These are phyloP conservation scores for Cryphonectria carpinicola DNA, from an alignment of 2,329 filamentous ascomycete genomes.

Conservation along the genomic window DNA sequence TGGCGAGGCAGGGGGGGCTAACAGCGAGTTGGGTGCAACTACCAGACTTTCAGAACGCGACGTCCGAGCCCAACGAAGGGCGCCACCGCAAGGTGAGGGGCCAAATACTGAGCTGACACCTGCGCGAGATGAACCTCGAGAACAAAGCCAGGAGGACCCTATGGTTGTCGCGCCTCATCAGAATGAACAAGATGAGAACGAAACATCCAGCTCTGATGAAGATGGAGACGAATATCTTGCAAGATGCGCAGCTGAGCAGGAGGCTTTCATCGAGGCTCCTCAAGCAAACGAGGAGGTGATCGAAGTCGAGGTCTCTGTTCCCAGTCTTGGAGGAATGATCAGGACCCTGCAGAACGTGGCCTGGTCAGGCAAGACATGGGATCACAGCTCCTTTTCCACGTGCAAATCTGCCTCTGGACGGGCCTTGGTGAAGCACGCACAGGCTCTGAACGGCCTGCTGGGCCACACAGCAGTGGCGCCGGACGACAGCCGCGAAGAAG, in stretches of 20 bases:
- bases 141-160: background rate
- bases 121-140: background rate
- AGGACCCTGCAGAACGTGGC: conserved; percentile 20
- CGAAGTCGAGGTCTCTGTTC: conserved; percentile 10
- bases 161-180: background rate
- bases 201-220: background rate
- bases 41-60: background rate
- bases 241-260: conserved; percentile 5
- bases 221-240: background rate
- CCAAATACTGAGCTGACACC: background rate
- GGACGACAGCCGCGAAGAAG: background rate
- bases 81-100: background rate
- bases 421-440: conserved; percentile 1
- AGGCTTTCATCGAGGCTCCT: conserved; percentile 22
- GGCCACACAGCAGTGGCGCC: background rate
- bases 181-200: background rate
- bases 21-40: background rate
- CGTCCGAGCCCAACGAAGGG: background rate
- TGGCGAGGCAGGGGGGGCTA: too few species aligned
- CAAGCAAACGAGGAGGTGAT: background rate
- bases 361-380: conserved; percentile 19
- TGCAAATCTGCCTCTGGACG: conserved; percentile 12
- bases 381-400: background rate
- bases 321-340: conserved; percentile 21
- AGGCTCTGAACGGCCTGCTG: conserved; percentile 16